Base-by-base conservation (phyloP, 2,329 filamentous ascomycete genomes). In the Trichoderma sp. region DNA sequence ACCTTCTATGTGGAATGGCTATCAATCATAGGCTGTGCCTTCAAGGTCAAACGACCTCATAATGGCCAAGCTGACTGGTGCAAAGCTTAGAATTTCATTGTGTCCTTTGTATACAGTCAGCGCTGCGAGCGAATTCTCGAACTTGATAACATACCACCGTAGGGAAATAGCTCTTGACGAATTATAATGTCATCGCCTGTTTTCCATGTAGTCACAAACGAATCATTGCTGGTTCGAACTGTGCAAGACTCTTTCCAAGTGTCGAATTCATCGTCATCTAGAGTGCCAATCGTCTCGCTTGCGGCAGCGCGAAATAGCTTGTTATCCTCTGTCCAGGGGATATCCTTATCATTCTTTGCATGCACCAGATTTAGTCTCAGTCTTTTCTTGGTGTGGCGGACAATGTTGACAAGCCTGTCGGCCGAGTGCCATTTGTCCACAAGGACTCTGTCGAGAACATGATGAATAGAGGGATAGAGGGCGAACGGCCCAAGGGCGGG, bases 401-500 rank as follows among this genome's bases (percentile, higher is more conserved):
- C 86, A 75, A 89, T 81, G 59, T 85, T 88, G 68, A 84, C 83
- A 11, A 98, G 83, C 4, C 95, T 87, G 32, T 87, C 84, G 0
- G 88, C 88, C 0, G 93, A 94, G 62, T 89, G 85, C 96, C 96
- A 99, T 72, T 87, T 90, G 77, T 98, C 95, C n/a, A 92, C 84
- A 13, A 97, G 86, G 68, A 87, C 87, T 9, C 82, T 79, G 20
- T 90, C 84, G 7, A 97, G 83, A 76, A 87, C 87, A 5, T 84
- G 83, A 62, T 92, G 83, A 17, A 95, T 78, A 13, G 85, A 84
- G 0, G 93, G 92, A 78, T 92, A 92, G 3, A 84, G 82, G 7
- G 88, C 84, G 3, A 98, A 84, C 0, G 94, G 94, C 0, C 90
- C 89, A n/a, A 98, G 85, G 6, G 97, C 83, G 0, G 95, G 94